These are phyloP conservation scores for Floccularia luteovirens DNA, from an alignment of 768 basidiomycete genomes.

Conservation along the genomic window DNA sequence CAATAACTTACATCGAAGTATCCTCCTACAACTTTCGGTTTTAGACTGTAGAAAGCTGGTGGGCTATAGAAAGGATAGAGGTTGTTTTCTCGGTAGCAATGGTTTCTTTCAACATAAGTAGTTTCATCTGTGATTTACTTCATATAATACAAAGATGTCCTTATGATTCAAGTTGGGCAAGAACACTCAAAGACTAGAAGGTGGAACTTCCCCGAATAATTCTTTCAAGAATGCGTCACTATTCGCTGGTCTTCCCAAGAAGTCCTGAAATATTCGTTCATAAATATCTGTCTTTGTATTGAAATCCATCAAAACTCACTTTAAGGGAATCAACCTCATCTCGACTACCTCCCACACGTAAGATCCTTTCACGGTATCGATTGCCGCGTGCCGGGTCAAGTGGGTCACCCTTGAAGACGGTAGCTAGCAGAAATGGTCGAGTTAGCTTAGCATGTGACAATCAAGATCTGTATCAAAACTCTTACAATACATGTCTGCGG, in stretches of 20 bases:
- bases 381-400: conserved; percentile 60
- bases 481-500: conserved; percentile 50
- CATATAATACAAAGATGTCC: no score
- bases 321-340: conserved; percentile 78
- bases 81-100: no score
- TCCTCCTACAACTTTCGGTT: no score
- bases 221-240: conserved; percentile 69
- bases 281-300: background rate
- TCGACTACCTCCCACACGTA: conserved; percentile 65
- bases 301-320: conserved; percentile 26
- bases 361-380: conserved; percentile 69
- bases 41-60: no score
- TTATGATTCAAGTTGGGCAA: no score
- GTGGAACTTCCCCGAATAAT: conserved; percentile 41
- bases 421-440: conserved; percentile 25
- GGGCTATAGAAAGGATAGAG: no score
- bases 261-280: conserved; percentile 37
- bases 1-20: no score
- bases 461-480: no score
- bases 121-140: no score
- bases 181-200: conserved; percentile 24
- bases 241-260: conserved; percentile 71
- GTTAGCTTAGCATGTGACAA: background rate
- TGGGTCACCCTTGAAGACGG: conserved; percentile 78
- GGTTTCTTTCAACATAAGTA: no score